phyloP scores from a whole-genome alignment of 1,139 yeast genomes.

The Candida tunisiensis region DNA sequence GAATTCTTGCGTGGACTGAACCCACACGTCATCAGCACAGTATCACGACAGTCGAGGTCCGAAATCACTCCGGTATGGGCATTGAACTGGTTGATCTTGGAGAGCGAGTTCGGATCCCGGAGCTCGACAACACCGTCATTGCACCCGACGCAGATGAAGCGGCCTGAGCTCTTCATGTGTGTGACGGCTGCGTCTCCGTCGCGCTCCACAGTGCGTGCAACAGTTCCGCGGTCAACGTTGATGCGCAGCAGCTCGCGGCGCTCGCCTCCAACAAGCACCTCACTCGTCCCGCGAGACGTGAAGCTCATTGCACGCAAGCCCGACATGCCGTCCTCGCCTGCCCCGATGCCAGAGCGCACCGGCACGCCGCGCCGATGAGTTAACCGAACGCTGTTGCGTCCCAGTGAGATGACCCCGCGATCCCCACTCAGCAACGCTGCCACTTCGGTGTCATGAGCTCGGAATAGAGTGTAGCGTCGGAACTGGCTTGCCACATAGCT shows the following conservation, averaged over 20 bases:
- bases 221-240: conserved; percentile 40
- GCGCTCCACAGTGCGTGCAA: conserved; percentile 10
- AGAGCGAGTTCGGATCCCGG: conserved; percentile 9
- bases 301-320: too few relatives aligned
- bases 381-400: too few relatives aligned
- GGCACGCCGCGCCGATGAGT: too few relatives aligned
- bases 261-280: conserved; percentile 31
- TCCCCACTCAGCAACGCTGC: too few relatives aligned
- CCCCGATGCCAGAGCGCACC: too few relatives aligned
- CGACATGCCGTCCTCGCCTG: too few relatives aligned
- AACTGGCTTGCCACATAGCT: too few relatives aligned
- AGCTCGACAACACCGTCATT: conserved; percentile 51
- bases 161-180: conserved; percentile 7
- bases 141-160: conserved; percentile 43
- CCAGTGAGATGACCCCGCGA: too few relatives aligned
- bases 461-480: too few relatives aligned
- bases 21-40: conserved; percentile 71
- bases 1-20: conserved; percentile 41
- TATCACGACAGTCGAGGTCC: conserved; percentile 64
- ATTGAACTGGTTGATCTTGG: conserved; percentile 34
- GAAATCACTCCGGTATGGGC: conserved; percentile 68
- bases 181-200: conserved; percentile 5
- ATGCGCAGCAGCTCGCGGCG: conserved; percentile 33
- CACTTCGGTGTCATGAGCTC: too few relatives aligned
- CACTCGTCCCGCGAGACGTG: conserved; percentile 20